Conservation (phyloP, 2,329 filamentous ascomycete genomes). For the Lecanicillium sp. region DNA sequence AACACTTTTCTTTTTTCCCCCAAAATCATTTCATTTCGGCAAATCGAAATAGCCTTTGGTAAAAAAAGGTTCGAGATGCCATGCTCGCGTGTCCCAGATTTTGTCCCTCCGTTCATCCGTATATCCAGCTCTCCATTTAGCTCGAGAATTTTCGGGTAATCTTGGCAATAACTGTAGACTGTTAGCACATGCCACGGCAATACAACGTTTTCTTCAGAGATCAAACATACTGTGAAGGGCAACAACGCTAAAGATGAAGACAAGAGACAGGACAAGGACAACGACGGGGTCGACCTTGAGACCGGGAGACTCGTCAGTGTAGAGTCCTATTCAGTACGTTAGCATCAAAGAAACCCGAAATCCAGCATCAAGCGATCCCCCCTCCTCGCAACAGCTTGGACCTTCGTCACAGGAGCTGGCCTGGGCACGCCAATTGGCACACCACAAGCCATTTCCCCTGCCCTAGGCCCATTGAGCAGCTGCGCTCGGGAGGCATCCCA, state of each 20-base stretch:
- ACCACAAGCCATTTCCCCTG: no score
- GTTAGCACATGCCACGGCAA: slow-evolving; percentile 9
- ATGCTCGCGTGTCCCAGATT: not conserved
- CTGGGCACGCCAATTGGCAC: no score
- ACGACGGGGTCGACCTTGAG: slow-evolving; percentile 98
- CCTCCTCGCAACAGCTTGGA: no score
- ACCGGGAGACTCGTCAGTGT: slow-evolving; percentile 96
- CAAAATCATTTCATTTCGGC: not conserved
- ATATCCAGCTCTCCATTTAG: slow-evolving; percentile 30
- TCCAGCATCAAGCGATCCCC: not conserved
- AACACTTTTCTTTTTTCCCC: not conserved
- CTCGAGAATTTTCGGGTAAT: slow-evolving; percentile 80
- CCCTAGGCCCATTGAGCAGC: no score
- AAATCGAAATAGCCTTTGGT: not conserved
- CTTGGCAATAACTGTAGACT: slow-evolving; percentile 77
- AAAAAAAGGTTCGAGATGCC: not conserved
- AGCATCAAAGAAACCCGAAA: slow-evolving; percentile 17
- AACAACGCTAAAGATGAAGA: slow-evolving; percentile 98
- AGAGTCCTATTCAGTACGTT: slow-evolving; percentile 58
- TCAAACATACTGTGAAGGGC: slow-evolving; percentile 80
- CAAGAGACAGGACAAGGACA: slow-evolving; percentile 89
- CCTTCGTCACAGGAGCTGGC: no score
- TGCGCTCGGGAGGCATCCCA: not conserved
- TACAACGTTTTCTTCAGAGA: not conserved
- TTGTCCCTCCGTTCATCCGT: slow-evolving; percentile 13